A percentile compares a stretch with the other conserved stretches of the same genome.
phyloP scores from a whole-genome alignment of 2,329 filamentous ascomycete genomes.

The Diaporthe sp. region DNA sequence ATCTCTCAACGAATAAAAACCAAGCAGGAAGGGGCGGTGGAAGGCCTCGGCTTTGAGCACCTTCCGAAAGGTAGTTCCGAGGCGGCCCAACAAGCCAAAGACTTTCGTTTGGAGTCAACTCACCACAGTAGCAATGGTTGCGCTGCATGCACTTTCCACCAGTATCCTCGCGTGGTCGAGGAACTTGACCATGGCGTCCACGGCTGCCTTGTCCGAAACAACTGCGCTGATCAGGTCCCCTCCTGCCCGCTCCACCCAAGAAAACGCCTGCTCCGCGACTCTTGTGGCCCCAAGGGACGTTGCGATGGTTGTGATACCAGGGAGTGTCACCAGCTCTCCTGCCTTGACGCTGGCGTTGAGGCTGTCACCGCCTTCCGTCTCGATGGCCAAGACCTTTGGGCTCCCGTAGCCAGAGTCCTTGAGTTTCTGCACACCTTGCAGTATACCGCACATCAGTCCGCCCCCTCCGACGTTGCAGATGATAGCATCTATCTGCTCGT shows the following conservation, averaged over 20 bases:
- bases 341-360: conserved; percentile 70
- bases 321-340: conserved; percentile 71
- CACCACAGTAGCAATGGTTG: conserved; percentile 75
- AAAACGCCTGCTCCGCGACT: conserved; percentile 72
- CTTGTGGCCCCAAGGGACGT: conserved; percentile 77
- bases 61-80: no score
- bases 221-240: conserved; percentile 68
- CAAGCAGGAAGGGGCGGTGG: not conserved
- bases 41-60: not conserved
- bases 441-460: conserved; percentile 77
- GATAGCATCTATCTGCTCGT: conserved; percentile 68
- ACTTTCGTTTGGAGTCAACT: not conserved
- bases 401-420: conserved; percentile 42
- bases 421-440: conserved; percentile 69
- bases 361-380: conserved; percentile 80
- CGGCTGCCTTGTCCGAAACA: conserved; percentile 82
- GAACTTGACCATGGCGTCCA: conserved; percentile 80
- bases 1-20: not conserved
- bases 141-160: conserved; percentile 89
- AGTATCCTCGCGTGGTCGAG: conserved; percentile 86
- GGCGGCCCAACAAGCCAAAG: no score
- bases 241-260: conserved; percentile 67
- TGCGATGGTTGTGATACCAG: conserved; percentile 78
- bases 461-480: conserved; percentile 81
- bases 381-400: conserved; percentile 75